Evolutionary conservation across 2,329 filamentous ascomycete species (phyloP).

Genomic region (Neonectria punicea): DNA sequence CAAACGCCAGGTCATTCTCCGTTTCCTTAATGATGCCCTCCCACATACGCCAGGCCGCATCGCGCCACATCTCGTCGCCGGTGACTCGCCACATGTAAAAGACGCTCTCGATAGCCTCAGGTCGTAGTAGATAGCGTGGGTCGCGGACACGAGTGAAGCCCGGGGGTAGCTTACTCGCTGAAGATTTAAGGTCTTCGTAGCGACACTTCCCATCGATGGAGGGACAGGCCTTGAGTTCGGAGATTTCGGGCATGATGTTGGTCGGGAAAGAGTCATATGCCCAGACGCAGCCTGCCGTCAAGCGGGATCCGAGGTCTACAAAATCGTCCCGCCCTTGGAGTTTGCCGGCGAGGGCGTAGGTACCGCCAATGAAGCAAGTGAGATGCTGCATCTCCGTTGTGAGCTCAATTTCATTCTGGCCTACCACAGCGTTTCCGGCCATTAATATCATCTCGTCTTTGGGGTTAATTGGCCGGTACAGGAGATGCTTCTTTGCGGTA

Average conservation of each 20-base stretch:
- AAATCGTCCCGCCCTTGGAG: slow-evolving; percentile 63
- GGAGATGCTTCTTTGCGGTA: slow-evolving; percentile 68
- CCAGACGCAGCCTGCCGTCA: slow-evolving; percentile 66
- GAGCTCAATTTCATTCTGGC: slow-evolving; percentile 44
- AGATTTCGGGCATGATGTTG: slow-evolving; percentile 65
- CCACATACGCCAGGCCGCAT: slow-evolving; percentile 62
- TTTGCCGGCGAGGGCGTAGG: slow-evolving; percentile 74
- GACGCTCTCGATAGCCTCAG: slow-evolving; percentile 64
- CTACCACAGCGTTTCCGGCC: slow-evolving; percentile 55
- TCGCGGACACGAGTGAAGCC: slow-evolving; percentile 68
- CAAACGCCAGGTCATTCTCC: slow-evolving; percentile 56
- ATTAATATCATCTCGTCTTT: slow-evolving; percentile 69
- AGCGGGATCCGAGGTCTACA: slow-evolving; percentile 57
- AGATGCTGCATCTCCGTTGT: slow-evolving; percentile 64
- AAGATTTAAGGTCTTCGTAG: slow-evolving; percentile 44
- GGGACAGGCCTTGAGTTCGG: slow-evolving; percentile 51
- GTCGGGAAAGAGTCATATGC: slow-evolving; percentile 60
- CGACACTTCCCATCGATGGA: slow-evolving; percentile 49
- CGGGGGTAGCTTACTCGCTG: slow-evolving; percentile 49
- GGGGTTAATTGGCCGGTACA: slow-evolving; percentile 75
- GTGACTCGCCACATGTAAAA: slow-evolving; percentile 64
- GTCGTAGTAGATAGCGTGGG: slow-evolving; percentile 56
- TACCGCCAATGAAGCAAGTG: slow-evolving; percentile 76
- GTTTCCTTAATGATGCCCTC: slow-evolving; percentile 54
- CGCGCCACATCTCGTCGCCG: slow-evolving; percentile 55